Evolutionary conservation across 2,329 filamentous ascomycete genomes (phyloP).

Genomic region (Epicoccum sorghinum): DNA sequence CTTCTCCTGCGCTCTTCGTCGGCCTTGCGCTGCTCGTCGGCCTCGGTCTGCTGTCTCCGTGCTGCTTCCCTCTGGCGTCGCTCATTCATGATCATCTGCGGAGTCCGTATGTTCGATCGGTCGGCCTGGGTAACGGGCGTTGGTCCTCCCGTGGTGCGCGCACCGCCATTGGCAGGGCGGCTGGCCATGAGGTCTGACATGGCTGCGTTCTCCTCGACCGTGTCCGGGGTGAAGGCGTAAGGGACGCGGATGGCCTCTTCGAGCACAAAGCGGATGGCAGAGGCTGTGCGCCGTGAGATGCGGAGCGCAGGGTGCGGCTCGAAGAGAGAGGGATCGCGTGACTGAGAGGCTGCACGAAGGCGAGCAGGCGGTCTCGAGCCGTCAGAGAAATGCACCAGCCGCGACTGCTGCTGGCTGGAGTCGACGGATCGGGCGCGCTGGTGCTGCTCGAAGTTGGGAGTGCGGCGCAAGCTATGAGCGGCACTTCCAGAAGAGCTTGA

Average conservation of each 20-base stretch:
- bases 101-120: conserved; percentile 73
- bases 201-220: conserved; percentile 83
- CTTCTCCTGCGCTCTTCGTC: conserved; percentile 58
- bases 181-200: conserved; percentile 84
- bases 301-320: conserved; percentile 63
- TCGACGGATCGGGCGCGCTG: conserved; percentile 54
- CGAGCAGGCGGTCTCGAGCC: conserved; percentile 35
- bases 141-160: conserved; percentile 58
- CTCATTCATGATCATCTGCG: conserved; percentile 90
- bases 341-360: conserved; percentile 28
- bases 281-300: conserved; percentile 83
- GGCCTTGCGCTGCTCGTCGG: conserved; percentile 61
- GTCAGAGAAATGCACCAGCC: conserved; percentile 45
- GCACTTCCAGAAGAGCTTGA: conserved; percentile 60
- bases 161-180: conserved; percentile 64
- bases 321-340: conserved; percentile 25
- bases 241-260: conserved; percentile 89
- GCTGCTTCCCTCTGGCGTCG: conserved; percentile 77
- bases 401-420: conserved; percentile 42
- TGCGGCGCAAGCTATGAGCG: conserved; percentile 59
- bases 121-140: conserved; percentile 59
- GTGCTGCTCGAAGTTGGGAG: conserved; percentile 50
- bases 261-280: conserved; percentile 88
- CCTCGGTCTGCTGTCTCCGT: conserved; percentile 67
- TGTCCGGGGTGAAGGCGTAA: conserved; percentile 80